Conservation (phyloP, 2,329 filamentous ascomycete species). For the Hymenoscyphus fraxineus region DNA sequence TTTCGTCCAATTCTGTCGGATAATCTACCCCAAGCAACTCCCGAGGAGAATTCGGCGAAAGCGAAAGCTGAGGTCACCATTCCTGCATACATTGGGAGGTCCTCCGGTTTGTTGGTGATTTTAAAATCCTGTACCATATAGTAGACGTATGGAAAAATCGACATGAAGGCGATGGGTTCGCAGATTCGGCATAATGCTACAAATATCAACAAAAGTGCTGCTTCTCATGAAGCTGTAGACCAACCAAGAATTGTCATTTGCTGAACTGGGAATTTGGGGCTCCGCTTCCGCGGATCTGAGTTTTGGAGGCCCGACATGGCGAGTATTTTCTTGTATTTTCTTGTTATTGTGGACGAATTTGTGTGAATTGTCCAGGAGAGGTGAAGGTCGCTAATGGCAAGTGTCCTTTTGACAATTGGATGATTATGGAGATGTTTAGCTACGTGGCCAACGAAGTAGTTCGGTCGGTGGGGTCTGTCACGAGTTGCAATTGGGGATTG, state of each 20-base stretch:
- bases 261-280: slow-evolving; percentile 39
- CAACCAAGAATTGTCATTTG: slow-evolving; percentile 54
- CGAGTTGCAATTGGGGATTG: slow-evolving; percentile 1
- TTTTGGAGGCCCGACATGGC: slow-evolving; percentile 27
- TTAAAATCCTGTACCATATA: slow-evolving; percentile 94
- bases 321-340: slow-evolving; percentile 13
- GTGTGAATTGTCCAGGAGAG: not conserved
- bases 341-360: slow-evolving; percentile 10
- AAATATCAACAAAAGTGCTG: not conserved
- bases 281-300: slow-evolving; percentile 33
- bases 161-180: slow-evolving; percentile 99
- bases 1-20: slow-evolving; percentile 92
- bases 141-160: slow-evolving; percentile 97
- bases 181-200: slow-evolving; percentile 89
- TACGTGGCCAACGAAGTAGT: not conserved
- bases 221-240: slow-evolving; percentile 20
- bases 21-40: slow-evolving; percentile 86
- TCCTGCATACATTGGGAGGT: slow-evolving; percentile 88
- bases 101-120: slow-evolving; percentile 71
- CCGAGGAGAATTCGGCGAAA: slow-evolving; percentile 89
- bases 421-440: not conserved
- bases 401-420: not conserved
- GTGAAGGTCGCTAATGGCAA: not conserved
- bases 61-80: slow-evolving; percentile 97
- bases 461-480: slow-evolving; percentile 6